Base-by-base conservation (phyloP, 495 filamentous ascomycete species). In the Podospora fimiseda region DNA sequence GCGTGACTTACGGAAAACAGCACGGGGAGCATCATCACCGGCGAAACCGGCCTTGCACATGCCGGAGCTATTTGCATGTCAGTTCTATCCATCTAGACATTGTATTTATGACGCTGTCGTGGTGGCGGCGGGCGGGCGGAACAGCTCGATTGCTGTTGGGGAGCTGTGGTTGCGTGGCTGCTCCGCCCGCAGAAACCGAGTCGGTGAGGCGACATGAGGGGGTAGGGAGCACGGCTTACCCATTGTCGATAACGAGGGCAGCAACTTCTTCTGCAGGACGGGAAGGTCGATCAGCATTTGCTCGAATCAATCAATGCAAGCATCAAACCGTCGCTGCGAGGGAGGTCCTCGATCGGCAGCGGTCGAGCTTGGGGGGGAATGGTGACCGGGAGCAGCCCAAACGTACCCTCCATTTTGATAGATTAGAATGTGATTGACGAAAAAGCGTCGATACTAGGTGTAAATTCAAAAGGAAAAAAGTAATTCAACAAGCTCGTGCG, bases 41-140 rank as follows among this genome's bases (percentile, higher is more conserved):
- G 93, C 93, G 79, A 98, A 98, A 89, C 93, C 93, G 87, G 93
- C 93, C 82, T 98, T 98, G 80, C 93, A 98, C 93, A 98, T 98
- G 85, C 93, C 93, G 75, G 93, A 98, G 82, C 93, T 98, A 73
- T 22, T 67, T 41, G 61, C 44, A 53, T 64, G 74, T 86, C 70
- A 86, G 84, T 70, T 38, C 36, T 43, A 42, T 49, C 16, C 30
- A 38, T 66, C 46, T 24, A 36, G 9, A 45, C 50, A 15, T 43
- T 50, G 41, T 55, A 19, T 15, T 53, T 45, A 48, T 48, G 50
- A 47, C 42, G 51, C 36, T 45, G 24, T 53, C 42, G 55, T 40
- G 39, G 48, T 45, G 21, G 24, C 38, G 23, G 19, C 30, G 47
- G 53, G 13, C 30, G 43, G 21, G n/a, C 21, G 36, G 44, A n/a